These are phyloP conservation scores for Miscanthus lutarioriparius DNA, from an alignment of 176 grass and related monocot genomes.

Conservation along the genomic window DNA sequence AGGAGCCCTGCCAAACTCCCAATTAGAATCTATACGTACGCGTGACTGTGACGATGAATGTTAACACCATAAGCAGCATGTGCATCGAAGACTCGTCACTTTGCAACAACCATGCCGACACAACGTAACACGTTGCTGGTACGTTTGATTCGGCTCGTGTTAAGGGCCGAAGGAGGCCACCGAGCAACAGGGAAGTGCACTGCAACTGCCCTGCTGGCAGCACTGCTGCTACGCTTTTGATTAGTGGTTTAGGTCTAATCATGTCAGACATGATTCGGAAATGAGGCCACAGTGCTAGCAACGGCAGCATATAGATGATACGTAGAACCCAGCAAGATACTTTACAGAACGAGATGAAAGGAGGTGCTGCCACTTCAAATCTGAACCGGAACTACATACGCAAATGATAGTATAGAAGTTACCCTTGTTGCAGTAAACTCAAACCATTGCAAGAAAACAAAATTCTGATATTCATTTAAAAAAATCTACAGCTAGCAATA, in stretches of 20 bases:
- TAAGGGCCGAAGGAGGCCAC: neutral
- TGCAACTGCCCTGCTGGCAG: neutral
- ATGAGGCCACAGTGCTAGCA: neutral
- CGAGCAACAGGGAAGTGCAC: neutral
- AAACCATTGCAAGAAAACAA: neutral
- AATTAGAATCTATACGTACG: too few species aligned
- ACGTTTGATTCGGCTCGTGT: too few species aligned
- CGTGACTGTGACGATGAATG: too few species aligned
- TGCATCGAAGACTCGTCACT: neutral
- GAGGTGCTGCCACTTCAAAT: neutral
- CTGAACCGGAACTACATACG: neutral
- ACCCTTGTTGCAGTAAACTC: neutral
- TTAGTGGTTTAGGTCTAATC: neutral
- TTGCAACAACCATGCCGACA: neutral
- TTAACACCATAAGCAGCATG: neutral
- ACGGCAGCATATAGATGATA: neutral
- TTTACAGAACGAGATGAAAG: neutral
- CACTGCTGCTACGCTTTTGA: neutral
- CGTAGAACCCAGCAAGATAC: neutral
- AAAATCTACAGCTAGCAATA: neutral
- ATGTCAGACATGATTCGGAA: neutral
- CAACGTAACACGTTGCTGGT: too few species aligned
- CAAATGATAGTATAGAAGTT: neutral
- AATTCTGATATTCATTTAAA: neutral
- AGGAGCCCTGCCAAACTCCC: too few species aligned